These are phyloP conservation scores for Mortierella sp. DNA, from an alignment of 371 early-diverging fungal genomes.

Conservation along the genomic window DNA sequence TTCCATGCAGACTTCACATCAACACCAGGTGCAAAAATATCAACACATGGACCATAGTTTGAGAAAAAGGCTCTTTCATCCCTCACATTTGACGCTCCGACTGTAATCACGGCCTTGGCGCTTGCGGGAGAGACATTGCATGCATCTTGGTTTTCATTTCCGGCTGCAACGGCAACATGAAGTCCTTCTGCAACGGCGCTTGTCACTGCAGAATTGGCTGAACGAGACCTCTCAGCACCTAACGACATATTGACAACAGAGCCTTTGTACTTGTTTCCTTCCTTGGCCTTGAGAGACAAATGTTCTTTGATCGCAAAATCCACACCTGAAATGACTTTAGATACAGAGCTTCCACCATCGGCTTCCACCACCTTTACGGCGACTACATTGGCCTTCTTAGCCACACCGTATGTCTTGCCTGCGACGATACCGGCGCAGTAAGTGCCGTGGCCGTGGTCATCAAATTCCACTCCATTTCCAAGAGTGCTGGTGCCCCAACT, in stretches of 20 bases:
- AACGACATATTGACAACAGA: conserved; percentile 97
- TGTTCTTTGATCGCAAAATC: conserved; percentile 75
- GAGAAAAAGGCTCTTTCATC: conserved; percentile 94
- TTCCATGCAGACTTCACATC: conserved; percentile 94
- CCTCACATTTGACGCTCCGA: conserved; percentile 90
- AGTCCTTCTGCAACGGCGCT: conserved; percentile 86
- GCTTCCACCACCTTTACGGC: conserved; percentile 94
- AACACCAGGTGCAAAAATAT: conserved; percentile 95
- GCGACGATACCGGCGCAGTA: conserved; percentile 97
- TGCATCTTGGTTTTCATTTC: conserved; percentile 96
- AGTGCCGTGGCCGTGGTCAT: conserved; percentile 93
- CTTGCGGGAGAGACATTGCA: conserved; percentile 97
- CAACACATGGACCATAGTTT: conserved; percentile 94
- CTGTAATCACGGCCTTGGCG: conserved; percentile 94
- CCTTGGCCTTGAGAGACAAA: conserved; percentile 57
- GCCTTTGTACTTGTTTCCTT: conserved; percentile 74
- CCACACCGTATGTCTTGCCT: conserved; percentile 89
- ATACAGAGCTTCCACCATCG: conserved; percentile 88
- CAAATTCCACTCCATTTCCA: conserved; percentile 77
- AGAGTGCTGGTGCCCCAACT: conserved; percentile 87
- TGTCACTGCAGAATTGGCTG: conserved; percentile 88
- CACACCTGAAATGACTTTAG: conserved; percentile 84
- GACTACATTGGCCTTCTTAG: conserved; percentile 91
- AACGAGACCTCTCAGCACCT: conserved; percentile 90
- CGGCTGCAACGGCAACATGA: conserved; percentile 98